Evolutionary conservation across 352 stramenopile genomes (phyloP).

Genomic region (Pythium volutum): DNA sequence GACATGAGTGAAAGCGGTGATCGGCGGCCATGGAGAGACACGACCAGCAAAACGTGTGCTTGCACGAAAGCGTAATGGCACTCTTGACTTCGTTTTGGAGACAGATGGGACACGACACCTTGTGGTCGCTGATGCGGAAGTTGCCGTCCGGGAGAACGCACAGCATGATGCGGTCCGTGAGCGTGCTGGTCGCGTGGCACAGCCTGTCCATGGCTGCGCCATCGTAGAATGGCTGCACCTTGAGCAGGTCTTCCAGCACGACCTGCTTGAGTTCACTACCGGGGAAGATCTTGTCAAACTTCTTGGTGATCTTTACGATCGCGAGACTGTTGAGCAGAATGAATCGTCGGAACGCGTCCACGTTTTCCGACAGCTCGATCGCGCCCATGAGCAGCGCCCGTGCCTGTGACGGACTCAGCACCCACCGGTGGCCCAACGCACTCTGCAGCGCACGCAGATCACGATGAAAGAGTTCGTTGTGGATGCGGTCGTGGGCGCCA

Average conservation of each 20-base stretch:
- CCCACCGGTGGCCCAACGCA: constrained; percentile 52
- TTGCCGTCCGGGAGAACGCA: constrained; percentile 68
- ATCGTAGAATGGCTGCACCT: constrained; percentile 65
- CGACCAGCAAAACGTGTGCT: constrained; percentile 81
- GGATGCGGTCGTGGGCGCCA: constrained; percentile 47
- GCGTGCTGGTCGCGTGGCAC: constrained; percentile 38
- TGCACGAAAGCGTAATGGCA: constrained; percentile 66
- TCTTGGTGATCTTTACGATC: constrained; percentile 82
- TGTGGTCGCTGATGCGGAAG: constrained; percentile 42
- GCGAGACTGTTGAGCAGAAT: constrained; percentile 77
- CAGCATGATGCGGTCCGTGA: constrained; percentile 71
- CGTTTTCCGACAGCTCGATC: constrained; percentile 54
- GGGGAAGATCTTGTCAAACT: constrained; percentile 63
- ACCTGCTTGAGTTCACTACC: constrained; percentile 27
- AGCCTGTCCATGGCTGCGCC: constrained; percentile 49
- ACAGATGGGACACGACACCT: constrained; percentile 69
- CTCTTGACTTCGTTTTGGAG: constrained; percentile 58
- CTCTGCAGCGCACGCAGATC: constrained; percentile 40
- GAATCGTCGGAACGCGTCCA: constrained; percentile 75
- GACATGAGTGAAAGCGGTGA: constrained; percentile 73
- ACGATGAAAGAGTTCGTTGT: constrained; percentile 38
- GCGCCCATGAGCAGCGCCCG: constrained; percentile 49
- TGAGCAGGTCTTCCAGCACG: constrained; percentile 51
- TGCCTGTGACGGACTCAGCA: constrained; percentile 49
- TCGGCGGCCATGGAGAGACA: constrained; percentile 69